Conservation (phyloP, 2,329 filamentous ascomycete genomes). For the Alternaria consortialis region DNA sequence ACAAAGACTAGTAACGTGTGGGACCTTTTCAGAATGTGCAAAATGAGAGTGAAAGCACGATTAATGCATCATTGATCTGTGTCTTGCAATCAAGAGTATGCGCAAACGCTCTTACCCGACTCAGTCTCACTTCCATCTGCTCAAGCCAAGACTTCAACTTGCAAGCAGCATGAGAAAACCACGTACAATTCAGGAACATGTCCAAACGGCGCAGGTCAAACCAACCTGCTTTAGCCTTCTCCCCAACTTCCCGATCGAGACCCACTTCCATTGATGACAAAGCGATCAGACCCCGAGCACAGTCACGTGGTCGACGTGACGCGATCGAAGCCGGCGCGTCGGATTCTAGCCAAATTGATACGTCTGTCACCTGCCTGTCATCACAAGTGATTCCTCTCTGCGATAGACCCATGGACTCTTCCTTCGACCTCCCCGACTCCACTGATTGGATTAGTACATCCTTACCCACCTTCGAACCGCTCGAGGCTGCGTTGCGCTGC, state of each 20-base stretch:
- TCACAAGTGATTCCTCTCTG: constrained; percentile 12
- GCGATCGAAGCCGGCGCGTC: constrained; percentile 26
- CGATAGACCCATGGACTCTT: constrained; percentile 38
- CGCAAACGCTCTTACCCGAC: neutral
- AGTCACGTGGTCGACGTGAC: constrained; percentile 28
- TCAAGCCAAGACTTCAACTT: neutral
- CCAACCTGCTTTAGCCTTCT: neutral
- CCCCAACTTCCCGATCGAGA: neutral
- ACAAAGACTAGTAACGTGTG: neutral
- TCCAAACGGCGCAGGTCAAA: neutral
- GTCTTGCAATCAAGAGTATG: neutral
- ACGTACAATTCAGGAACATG: neutral
- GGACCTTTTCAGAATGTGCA: no score
- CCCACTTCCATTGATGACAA: constrained; percentile 18
- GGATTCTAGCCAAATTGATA: constrained; percentile 7
- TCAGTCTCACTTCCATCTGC: neutral
- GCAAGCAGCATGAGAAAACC: neutral
- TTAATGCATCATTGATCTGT: neutral
- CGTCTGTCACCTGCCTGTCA: constrained; percentile 18
- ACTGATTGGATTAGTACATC: constrained; percentile 83
- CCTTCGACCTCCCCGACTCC: constrained; percentile 70
- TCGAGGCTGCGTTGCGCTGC: constrained; percentile 89
- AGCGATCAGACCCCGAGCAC: neutral
- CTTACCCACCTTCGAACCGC: constrained; percentile 69
- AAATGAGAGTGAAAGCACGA: constrained; percentile 1